phyloP scores from a whole-genome alignment of 345 rosid genomes.

The Ceriops tagal region DNA sequence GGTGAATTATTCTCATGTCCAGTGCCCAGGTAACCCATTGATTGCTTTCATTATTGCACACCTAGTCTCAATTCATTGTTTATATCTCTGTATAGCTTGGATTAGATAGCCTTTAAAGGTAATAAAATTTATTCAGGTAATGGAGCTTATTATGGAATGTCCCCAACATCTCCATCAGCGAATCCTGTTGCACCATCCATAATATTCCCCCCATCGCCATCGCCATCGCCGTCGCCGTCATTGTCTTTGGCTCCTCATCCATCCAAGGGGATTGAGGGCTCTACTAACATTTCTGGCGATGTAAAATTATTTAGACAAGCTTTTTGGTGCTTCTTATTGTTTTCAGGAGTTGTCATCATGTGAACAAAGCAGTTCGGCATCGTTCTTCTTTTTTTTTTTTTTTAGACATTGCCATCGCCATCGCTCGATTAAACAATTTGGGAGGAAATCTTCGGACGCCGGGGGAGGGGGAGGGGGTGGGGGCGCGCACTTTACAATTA shows the following conservation, averaged over 20 bases:
- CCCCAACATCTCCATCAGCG: conserved; percentile 9
- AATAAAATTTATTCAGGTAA: neutral
- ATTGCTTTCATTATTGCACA: no score
- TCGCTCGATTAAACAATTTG: no score
- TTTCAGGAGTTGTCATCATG: neutral
- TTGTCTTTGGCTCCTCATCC: neutral
- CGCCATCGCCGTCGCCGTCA: neutral
- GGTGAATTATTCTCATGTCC: conserved; percentile 6
- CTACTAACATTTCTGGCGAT: neutral
- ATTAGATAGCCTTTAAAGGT: neutral
- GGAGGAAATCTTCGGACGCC: no score
- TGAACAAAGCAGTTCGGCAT: no score
- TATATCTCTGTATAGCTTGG: no score
- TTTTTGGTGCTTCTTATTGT: neutral
- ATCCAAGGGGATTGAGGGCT: neutral
- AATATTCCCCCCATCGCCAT: conserved; percentile 12
- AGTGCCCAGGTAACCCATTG: conserved; percentile 8
- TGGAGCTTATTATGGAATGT: neutral
- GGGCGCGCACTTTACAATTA: no score
- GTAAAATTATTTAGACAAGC: neutral
- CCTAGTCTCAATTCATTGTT: no score
- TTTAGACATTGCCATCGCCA: no score
- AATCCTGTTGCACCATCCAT: conserved; percentile 7
- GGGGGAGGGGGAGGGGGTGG: no score
- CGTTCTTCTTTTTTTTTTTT: no score